Conservation (phyloP, 805 yeast species). For the Hermanozyma aechmeae region DNA sequence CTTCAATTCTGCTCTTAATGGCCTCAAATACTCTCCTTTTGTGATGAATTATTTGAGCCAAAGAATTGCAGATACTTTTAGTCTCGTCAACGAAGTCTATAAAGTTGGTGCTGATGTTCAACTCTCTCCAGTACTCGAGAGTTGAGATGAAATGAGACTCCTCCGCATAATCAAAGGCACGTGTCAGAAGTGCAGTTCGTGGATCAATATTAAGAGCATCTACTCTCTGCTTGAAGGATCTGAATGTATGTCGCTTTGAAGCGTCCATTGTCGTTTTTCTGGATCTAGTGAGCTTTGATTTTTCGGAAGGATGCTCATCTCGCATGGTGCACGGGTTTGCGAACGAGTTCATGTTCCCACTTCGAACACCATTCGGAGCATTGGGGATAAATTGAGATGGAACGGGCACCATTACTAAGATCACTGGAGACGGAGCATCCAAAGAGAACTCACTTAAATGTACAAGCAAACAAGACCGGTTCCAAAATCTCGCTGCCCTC, state of each 20-base stretch:
- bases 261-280: not conserved
- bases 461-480: conserved; percentile 15
- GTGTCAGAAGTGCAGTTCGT: conserved; percentile 37
- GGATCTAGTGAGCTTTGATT: not conserved
- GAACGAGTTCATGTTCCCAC: too few species aligned
- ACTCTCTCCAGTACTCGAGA: conserved; percentile 79
- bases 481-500: conserved; percentile 25
- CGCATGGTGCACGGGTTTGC: not conserved
- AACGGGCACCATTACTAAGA: too few species aligned
- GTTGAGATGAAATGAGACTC: conserved; percentile 74
- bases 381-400: too few species aligned
- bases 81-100: conserved; percentile 51
- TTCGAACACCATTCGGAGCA: too few species aligned
- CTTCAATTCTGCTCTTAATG: conserved; percentile 36
- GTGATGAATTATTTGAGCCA: conserved; percentile 76
- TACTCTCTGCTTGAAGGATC: conserved; percentile 76
- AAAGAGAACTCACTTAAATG: too few species aligned
- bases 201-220: conserved; percentile 83
- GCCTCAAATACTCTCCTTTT: conserved; percentile 46
- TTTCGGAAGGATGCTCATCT: not conserved
- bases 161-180: conserved; percentile 64
- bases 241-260: conserved; percentile 44
- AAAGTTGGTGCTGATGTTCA: conserved; percentile 68
- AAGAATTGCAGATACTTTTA: conserved; percentile 48
- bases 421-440: too few species aligned